Evolutionary conservation across 2,329 filamentous ascomycete species (phyloP).

Genomic region (Rhinocladiella similis): DNA sequence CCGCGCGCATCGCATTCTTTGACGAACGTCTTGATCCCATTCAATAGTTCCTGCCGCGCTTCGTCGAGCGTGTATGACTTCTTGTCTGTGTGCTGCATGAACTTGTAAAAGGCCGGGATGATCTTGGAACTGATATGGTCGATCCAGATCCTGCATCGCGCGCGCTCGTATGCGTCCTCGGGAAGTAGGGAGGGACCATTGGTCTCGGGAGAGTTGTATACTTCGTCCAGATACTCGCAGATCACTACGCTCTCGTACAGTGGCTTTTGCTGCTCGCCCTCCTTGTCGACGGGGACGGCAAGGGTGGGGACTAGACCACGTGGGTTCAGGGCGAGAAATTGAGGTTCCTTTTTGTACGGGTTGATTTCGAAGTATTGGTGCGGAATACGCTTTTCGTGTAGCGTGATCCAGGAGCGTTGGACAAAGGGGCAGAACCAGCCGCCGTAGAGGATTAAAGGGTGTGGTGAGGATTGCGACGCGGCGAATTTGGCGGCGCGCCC

Average conservation of each 20-base stretch:
- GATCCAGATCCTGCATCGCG: conserved; percentile 69
- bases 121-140: conserved; percentile 69
- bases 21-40: conserved; percentile 60
- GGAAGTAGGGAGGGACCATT: conserved; percentile 58
- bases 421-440: conserved; percentile 71
- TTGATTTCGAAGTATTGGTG: conserved; percentile 79
- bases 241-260: conserved; percentile 73
- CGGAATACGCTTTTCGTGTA: conserved; percentile 72
- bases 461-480: conserved; percentile 34
- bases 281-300: conserved; percentile 32
- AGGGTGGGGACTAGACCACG: conserved; percentile 75
- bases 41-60: conserved; percentile 59
- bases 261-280: conserved; percentile 48
- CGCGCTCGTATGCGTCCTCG: conserved; percentile 63
- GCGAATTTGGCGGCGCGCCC: conserved; percentile 43
- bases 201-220: conserved; percentile 51
- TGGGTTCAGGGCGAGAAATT: conserved; percentile 72
- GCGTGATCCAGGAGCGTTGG: conserved; percentile 72
- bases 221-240: conserved; percentile 75
- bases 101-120: conserved; percentile 68
- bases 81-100: conserved; percentile 49
- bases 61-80: conserved; percentile 50
- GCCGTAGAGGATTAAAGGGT: conserved; percentile 63
- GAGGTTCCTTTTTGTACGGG: conserved; percentile 70
- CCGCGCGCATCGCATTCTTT: conserved; percentile 61